Conservation (phyloP, 306 rosid genomes). For the Prunus mume region DNA sequence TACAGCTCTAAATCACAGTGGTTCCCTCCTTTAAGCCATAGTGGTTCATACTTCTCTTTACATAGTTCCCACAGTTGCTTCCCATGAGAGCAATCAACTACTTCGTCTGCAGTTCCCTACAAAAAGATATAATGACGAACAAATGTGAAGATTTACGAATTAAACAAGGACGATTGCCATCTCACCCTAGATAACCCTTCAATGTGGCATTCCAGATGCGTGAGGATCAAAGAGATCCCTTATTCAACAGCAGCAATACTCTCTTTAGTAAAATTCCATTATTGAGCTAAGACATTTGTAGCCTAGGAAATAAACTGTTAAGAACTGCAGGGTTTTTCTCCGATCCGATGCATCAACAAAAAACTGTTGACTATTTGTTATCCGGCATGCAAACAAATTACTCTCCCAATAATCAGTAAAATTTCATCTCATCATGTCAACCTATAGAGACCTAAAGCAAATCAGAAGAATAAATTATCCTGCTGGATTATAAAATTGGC, state of each 20-base stretch:
- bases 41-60: slow-evolving; percentile 87
- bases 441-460: neutral
- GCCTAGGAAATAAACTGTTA: neutral
- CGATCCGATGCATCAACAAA: neutral
- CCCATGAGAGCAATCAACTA: slow-evolving; percentile 91
- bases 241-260: neutral
- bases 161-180: neutral
- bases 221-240: neutral
- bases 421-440: neutral
- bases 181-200: neutral
- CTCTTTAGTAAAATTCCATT: neutral
- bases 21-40: slow-evolving; percentile 94
- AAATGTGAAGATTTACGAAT: neutral
- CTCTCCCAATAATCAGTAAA: neutral
- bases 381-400: neutral
- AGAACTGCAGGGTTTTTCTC: neutral
- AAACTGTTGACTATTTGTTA: neutral
- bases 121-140: slow-evolving; percentile 16
- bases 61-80: slow-evolving; percentile 95
- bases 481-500: neutral
- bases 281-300: neutral
- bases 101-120: slow-evolving; percentile 93
- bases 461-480: neutral
- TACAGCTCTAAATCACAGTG: slow-evolving; percentile 86
- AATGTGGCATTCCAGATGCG: neutral